A percentile compares a stretch with the other conserved stretches of the same genome.
Evolutionary conservation across 129 eudicot genomes (phyloP).

Genomic region (sunflower (Helianthus annuus)): HanXRQr2.0-SUNRISE NC_035447.2:2809037-2809536

Average conservation of each 20-base stretch:
- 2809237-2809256: conserved; percentile 59
- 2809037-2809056: too few species aligned
- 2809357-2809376: neutral
- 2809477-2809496: too few species aligned
- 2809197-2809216: conserved; percentile 91
- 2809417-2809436: too few species aligned
- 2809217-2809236: conserved; percentile 87
- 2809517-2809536: too few species aligned
- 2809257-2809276: conserved; percentile 61
- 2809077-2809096: too few species aligned
- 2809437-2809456: too few species aligned
- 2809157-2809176: conserved; percentile 53
- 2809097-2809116: too few species aligned
- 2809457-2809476: too few species aligned
- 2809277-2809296: conserved; percentile 54
- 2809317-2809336: conserved; percentile 54
- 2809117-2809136: neutral
- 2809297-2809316: conserved; percentile 55
- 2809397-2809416: too few species aligned
- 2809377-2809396: neutral
- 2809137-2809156: neutral
- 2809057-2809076: too few species aligned
- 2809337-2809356: neutral
- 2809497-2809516: too few species aligned
- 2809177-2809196: conserved; percentile 75